phyloP scores from a whole-genome alignment of 2,329 filamentous ascomycete genomes.

The Fusarium sp. region DNA sequence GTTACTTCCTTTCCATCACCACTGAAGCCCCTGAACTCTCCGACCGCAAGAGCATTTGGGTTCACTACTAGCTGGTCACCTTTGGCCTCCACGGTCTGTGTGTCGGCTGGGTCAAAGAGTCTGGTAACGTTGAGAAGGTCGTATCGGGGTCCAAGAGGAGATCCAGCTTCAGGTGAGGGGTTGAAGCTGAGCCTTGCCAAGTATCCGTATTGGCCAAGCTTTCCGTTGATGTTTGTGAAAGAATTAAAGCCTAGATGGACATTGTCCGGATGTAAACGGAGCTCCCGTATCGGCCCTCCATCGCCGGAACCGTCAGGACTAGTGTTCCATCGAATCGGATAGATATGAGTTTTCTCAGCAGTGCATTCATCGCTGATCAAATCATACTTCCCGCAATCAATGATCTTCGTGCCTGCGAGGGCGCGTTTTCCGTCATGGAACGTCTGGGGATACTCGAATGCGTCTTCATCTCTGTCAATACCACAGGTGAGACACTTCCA shows the following conservation, averaged over 20 bases:
- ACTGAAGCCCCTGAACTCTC: constrained; percentile 62
- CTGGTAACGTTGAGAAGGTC: constrained; percentile 58
- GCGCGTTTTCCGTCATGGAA: constrained; percentile 57
- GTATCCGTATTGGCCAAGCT: constrained; percentile 51
- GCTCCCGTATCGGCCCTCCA: constrained; percentile 57
- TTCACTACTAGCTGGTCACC: constrained; percentile 1
- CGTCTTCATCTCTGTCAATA: constrained; percentile 51
- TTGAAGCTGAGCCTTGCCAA: constrained; percentile 60
- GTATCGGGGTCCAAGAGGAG: constrained; percentile 53
- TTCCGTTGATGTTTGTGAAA: constrained; percentile 42
- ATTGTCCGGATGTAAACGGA: constrained; percentile 64
- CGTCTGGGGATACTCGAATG: constrained; percentile 59
- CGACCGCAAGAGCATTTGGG: constrained; percentile 45
- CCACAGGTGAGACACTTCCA: constrained; percentile 66
- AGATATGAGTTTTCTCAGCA: neutral
- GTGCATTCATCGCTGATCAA: constrained; percentile 48
- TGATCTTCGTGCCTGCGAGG: constrained; percentile 52
- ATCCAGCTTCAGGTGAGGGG: constrained; percentile 48
- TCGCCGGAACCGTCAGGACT: constrained; percentile 48
- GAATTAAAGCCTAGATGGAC: constrained; percentile 60
- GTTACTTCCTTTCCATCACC: constrained; percentile 58
- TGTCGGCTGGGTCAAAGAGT: constrained; percentile 48
- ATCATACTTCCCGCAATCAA: constrained; percentile 56
- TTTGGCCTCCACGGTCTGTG: neutral
- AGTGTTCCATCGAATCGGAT: constrained; percentile 29